Percentiles rank a stretch among this genome's conserved stretches.
These are phyloP conservation scores for Xylariaceae sp. DNA, from an alignment of 2,329 filamentous ascomycete genomes.

Conservation along the genomic window DNA sequence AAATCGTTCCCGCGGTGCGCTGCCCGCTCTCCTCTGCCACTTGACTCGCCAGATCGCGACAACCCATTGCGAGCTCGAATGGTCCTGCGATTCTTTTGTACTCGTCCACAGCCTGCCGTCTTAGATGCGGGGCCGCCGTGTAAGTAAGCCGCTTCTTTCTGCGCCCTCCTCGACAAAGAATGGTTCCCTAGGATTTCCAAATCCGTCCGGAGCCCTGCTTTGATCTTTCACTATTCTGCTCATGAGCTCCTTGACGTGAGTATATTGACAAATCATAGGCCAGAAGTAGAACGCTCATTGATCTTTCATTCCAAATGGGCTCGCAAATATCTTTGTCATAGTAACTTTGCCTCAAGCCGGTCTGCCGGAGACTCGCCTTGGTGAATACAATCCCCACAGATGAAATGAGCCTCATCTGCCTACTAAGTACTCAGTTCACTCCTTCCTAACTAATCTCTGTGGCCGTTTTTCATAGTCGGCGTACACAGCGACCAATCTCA, in stretches of 20 bases:
- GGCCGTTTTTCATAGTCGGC: slow-evolving; percentile 14
- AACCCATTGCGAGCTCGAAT: slow-evolving; percentile 9
- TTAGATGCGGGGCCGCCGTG: slow-evolving; percentile 26
- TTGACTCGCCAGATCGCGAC: slow-evolving; percentile 20
- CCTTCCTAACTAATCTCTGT: slow-evolving; percentile 11
- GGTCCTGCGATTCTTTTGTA: slow-evolving; percentile 9
- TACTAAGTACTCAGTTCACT: slow-evolving; percentile 5
- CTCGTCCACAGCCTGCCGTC: slow-evolving; percentile 19
- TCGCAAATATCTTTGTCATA: slow-evolving; percentile 21
- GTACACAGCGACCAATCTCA: slow-evolving; percentile 19
- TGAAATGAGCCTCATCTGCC: slow-evolving; percentile 29
- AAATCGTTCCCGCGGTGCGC: slow-evolving; percentile 11
- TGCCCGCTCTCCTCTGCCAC: slow-evolving; percentile 6
- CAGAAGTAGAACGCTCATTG: slow-evolving; percentile 17
- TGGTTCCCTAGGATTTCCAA: slow-evolving; percentile 13
- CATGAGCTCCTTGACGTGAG: slow-evolving; percentile 10
- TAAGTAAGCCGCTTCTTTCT: slow-evolving; percentile 23
- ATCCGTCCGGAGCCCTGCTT: slow-evolving; percentile 27
- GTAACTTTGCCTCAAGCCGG: slow-evolving; percentile 20
- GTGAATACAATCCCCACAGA: slow-evolving; percentile 16
- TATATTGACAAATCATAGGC: slow-evolving; percentile 19
- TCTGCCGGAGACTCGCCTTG: slow-evolving; percentile 5
- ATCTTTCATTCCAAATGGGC: slow-evolving; percentile 21
- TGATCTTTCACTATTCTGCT: slow-evolving; percentile 16
- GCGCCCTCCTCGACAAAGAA: slow-evolving; percentile 23